These are phyloP conservation scores for Solanum neorickii DNA, from an alignment of 257 asterid species.

Conservation along the genomic window DNA sequence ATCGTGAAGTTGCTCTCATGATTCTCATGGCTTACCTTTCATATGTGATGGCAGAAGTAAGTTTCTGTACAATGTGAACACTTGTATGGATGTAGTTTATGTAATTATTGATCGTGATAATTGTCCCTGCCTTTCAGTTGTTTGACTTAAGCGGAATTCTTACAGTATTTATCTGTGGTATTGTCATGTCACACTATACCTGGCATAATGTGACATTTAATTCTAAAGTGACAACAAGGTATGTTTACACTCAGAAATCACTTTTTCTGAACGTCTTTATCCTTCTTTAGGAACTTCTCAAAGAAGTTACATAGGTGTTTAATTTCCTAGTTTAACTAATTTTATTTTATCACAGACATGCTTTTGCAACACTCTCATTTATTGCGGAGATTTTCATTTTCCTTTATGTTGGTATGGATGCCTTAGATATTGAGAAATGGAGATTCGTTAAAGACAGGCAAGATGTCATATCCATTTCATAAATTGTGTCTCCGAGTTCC, in stretches of 20 bases:
- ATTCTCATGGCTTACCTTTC: slow-evolving; percentile 84
- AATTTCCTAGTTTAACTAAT: not conserved
- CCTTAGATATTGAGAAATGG: slow-evolving; percentile 77
- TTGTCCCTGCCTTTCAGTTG: slow-evolving; percentile 27
- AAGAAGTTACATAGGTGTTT: not conserved
- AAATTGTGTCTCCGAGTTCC: not conserved
- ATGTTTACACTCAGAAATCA: not conserved
- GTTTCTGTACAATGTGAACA: not conserved
- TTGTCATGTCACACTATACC: slow-evolving; percentile 79
- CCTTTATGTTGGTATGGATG: slow-evolving; percentile 92
- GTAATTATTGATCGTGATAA: not conserved
- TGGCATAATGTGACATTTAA: slow-evolving; percentile 54
- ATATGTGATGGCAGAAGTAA: slow-evolving; percentile 58
- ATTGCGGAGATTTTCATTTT: slow-evolving; percentile 62
- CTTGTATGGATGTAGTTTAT: not conserved
- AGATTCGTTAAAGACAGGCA: slow-evolving; percentile 37
- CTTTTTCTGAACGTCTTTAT: not conserved
- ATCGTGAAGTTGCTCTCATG: slow-evolving; percentile 67
- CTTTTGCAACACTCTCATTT: slow-evolving; percentile 57
- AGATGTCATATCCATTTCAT: not conserved
- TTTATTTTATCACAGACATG: slow-evolving; percentile 39
- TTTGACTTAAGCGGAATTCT: slow-evolving; percentile 64
- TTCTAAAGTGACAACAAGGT: slow-evolving; percentile 68
- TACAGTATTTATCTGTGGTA: slow-evolving; percentile 77
- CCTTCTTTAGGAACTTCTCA: not conserved